A percentile compares a stretch with the other conserved stretches of the same genome.
Conservation (phyloP, 768 basidiomycete genomes). For the Phaeotremella skinneri region DNA sequence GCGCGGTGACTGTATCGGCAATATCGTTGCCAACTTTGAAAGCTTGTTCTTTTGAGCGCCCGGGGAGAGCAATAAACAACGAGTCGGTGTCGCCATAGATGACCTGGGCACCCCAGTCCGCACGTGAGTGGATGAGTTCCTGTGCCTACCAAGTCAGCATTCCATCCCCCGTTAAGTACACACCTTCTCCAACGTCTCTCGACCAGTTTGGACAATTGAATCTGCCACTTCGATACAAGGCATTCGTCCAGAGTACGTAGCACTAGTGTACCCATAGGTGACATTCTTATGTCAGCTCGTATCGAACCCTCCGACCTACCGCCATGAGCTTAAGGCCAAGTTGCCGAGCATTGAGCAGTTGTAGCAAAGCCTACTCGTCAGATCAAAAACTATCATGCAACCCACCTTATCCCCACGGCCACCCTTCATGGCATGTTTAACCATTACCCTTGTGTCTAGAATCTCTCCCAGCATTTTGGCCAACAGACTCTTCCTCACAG, state of each 20-base stretch:
- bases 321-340: constrained; percentile 89
- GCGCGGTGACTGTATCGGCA: constrained; percentile 75
- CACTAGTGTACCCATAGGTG: constrained; percentile 94
- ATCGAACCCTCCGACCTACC: constrained; percentile 59
- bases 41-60: constrained; percentile 87
- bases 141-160: constrained; percentile 63
- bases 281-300: constrained; percentile 45
- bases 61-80: constrained; percentile 84
- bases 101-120: constrained; percentile 85
- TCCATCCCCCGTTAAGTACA: constrained; percentile 15
- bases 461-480: constrained; percentile 89
- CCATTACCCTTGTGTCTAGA: constrained; percentile 93
- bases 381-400: constrained; percentile 2
- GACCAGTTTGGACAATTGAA: constrained; percentile 92
- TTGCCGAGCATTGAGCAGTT: constrained; percentile 84
- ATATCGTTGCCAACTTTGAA: constrained; percentile 92
- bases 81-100: constrained; percentile 99
- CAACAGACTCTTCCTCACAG: constrained; percentile 78
- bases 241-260: constrained; percentile 94
- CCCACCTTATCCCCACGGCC: constrained; percentile 70
- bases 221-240: constrained; percentile 98
- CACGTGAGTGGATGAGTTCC: constrained; percentile 66
- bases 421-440: constrained; percentile 92
- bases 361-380: constrained; percentile 63
- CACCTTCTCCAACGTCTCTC: constrained; percentile 93